A percentile compares a stretch with the other conserved stretches of the same genome.
phyloP scores from a whole-genome alignment of 2,329 filamentous ascomycete genomes.

The Pestalotiopsis sp. region DNA sequence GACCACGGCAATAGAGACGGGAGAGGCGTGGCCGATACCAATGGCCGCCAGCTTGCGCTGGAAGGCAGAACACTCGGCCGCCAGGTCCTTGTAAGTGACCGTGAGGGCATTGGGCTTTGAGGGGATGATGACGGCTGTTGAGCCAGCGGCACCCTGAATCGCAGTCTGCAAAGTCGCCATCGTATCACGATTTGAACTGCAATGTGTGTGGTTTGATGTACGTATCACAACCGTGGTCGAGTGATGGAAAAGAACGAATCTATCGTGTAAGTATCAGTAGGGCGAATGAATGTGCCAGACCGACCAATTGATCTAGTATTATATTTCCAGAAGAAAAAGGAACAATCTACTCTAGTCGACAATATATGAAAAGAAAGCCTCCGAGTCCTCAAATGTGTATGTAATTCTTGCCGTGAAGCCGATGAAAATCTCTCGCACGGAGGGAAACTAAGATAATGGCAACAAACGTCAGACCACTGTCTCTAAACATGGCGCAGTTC shows the following conservation, averaged over 20 bases:
- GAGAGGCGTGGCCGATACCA: constrained; percentile 68
- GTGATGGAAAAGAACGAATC: not conserved
- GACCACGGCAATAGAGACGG: constrained; percentile 80
- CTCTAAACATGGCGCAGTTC: not conserved
- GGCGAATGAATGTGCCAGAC: not conserved
- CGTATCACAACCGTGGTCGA: not conserved
- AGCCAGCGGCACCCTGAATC: constrained; percentile 46
- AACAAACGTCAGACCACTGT: constrained; percentile 8
- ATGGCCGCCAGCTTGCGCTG: constrained; percentile 77
- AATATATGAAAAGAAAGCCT: constrained; percentile 15
- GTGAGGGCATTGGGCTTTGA: constrained; percentile 62
- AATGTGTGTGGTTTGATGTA: not conserved
- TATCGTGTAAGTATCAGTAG: not conserved
- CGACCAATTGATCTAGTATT: not conserved
- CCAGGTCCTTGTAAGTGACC: constrained; percentile 71
- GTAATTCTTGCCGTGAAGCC: not conserved
- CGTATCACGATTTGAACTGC: not conserved
- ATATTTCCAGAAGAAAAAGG: not conserved
- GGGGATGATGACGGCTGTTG: constrained; percentile 73
- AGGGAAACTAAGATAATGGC: not conserved
- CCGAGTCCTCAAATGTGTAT: not conserved
- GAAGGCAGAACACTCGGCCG: constrained; percentile 68
- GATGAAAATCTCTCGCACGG: not conserved
- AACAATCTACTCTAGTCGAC: not conserved
- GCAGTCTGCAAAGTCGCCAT: constrained; percentile 52